Base-by-base conservation (phyloP, 805 yeast species). In the Pichia rugopelliculosa region DNA sequence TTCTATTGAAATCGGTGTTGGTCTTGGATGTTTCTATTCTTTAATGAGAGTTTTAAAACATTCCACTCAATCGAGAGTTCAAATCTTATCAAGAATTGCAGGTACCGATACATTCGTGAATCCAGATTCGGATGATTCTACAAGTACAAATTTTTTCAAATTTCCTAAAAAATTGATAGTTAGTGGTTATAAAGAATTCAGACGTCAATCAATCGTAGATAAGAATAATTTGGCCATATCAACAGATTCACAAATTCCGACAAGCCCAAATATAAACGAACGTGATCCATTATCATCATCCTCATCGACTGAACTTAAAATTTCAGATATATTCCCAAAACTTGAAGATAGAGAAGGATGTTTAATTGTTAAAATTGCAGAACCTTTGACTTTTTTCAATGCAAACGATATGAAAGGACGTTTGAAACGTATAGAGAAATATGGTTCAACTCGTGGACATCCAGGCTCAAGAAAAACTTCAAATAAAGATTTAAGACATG, bases 1-100 rank as follows among this genome's bases (percentile, higher is more conserved):
- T 62, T 88, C 97, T 0, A 81, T 90, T 61, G 96, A 91, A 62
- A 80, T 84, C 15, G 98, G 99, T 1, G 87, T 93, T 42, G 80
- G 84, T 2, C 75, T 87, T n/a, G 98, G 99, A 0, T 80, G 87
- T 42, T 78, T 79, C 0, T 86, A 87, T 55, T 88, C 95, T 38
- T 68, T 91, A 18, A 71, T 90, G 30, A 70, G 95, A 48, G 90
- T 91, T 6, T 76, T 89, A 26, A 84, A 79, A 54, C 87, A 87
- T 59, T 82, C 95, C 1, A 80, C 96, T 0, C 72, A 76, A 47
- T 89, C 96, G 2, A 73, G 95, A 53, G 87, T 89, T 50, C 96
- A 88, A 62, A 85, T 90, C 42, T 68, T 88, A 52, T 87, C 89
- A 3, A 71, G 93, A 48, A 61, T 79, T 5, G 79, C 80, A 3